Conservation (phyloP, 2,329 filamentous ascomycete species). For the Sclerotinia minor region DNA sequence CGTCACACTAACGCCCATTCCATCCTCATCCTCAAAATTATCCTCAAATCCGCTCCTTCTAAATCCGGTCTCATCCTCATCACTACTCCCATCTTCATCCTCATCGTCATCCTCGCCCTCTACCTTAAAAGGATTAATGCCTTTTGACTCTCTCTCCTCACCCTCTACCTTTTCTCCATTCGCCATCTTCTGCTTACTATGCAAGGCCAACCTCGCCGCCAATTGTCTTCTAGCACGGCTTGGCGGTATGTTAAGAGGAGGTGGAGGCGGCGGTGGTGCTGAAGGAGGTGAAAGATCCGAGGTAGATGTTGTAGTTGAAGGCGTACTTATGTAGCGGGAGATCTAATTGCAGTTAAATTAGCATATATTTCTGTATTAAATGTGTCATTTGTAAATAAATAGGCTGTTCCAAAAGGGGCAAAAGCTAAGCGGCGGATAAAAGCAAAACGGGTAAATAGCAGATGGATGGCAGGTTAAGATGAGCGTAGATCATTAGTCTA, state of each 20-base stretch:
- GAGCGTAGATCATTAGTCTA: constrained; percentile 15
- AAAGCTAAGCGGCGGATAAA: constrained; percentile 18
- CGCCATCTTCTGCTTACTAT: constrained; percentile 57
- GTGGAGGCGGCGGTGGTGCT: constrained; percentile 66
- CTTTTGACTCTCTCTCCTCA: constrained; percentile 31
- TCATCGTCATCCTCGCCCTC: constrained; percentile 40
- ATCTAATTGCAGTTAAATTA: constrained; percentile 37
- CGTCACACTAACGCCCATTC: constrained; percentile 33
- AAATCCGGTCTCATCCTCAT: constrained; percentile 30
- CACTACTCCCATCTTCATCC: constrained; percentile 35
- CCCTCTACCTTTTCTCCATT: constrained; percentile 32
- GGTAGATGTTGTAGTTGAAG: constrained; percentile 36
- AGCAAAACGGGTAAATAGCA: constrained; percentile 21
- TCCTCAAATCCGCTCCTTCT: constrained; percentile 20
- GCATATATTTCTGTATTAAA: constrained; percentile 26
- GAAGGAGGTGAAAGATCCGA: constrained; percentile 55
- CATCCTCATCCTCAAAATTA: constrained; percentile 22
- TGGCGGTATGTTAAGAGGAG: constrained; percentile 80
- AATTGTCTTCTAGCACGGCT: constrained; percentile 85
- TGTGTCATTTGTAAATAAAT: not conserved
- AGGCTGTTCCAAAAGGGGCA: not conserved
- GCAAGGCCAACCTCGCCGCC: constrained; percentile 80
- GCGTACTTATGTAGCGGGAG: constrained; percentile 42
- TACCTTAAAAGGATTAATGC: constrained; percentile 40
- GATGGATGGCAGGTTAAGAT: constrained; percentile 18